These are phyloP conservation scores for Aureobasidium vineae DNA, from an alignment of 2,329 filamentous ascomycete species.

Conservation along the genomic window DNA sequence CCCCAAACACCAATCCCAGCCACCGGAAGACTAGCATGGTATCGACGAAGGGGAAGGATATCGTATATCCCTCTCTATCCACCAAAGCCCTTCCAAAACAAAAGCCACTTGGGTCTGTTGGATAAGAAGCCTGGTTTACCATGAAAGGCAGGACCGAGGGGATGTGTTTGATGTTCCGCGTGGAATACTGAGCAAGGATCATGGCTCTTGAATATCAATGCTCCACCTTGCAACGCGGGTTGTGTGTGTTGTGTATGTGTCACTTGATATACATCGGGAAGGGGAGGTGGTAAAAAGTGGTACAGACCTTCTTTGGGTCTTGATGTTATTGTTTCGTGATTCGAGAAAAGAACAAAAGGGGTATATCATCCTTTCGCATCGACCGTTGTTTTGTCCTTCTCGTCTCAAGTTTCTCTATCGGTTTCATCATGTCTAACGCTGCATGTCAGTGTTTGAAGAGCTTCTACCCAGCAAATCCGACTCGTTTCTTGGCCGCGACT, in stretches of 20 bases:
- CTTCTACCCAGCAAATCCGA: constrained; percentile 37
- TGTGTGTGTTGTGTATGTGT: not conserved
- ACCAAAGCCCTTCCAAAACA: not conserved
- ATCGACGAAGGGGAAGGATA: not conserved
- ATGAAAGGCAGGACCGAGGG: not conserved
- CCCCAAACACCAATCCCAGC: not conserved
- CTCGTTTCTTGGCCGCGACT: constrained; percentile 32
- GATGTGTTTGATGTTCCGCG: constrained; percentile 47
- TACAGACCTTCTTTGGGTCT: constrained; percentile 20
- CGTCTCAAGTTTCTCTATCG: not conserved
- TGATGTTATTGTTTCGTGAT: not conserved
- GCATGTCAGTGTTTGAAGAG: not conserved
- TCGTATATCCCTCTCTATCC: constrained; percentile 6
- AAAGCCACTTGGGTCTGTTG: not conserved
- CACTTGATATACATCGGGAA: not conserved
- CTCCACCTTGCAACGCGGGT: constrained; percentile 54
- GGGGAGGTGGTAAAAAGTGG: constrained; percentile 8
- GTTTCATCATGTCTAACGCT: not conserved
- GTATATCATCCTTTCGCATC: constrained; percentile 18
- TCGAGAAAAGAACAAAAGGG: not conserved
- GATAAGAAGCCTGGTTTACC: not conserved
- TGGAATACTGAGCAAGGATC: constrained; percentile 56
- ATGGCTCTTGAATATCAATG: constrained; percentile 49
- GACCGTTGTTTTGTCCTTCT: not conserved
- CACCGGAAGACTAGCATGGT: not conserved